Evolutionary conservation across 1,284 basidiomycete species (phyloP).

Genomic region (Kalmanozyma brasiliensis): DNA sequence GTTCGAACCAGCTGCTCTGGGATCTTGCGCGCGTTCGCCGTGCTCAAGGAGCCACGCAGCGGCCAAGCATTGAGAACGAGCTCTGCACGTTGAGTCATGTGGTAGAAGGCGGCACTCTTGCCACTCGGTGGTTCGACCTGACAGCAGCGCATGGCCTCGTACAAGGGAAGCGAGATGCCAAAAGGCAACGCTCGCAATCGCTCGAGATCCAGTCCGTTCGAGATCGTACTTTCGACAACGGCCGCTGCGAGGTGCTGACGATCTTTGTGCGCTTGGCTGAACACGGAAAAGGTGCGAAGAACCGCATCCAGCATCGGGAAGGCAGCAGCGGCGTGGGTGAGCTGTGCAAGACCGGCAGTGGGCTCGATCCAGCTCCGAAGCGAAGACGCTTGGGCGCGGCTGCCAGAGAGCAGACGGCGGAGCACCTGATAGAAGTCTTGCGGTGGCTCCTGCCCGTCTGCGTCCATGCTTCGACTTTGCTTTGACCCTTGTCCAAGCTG

Average conservation of each 20-base stretch:
- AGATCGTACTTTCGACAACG: conserved; percentile 75
- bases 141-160: conserved; percentile 83
- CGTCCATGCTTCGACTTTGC: neutral
- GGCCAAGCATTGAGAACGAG: conserved; percentile 69
- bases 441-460: conserved; percentile 2
- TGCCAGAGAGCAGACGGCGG: conserved; percentile 6
- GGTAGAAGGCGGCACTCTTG: conserved; percentile 79
- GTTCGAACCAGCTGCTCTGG: conserved; percentile 24
- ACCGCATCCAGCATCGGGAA: conserved; percentile 24
- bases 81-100: conserved; percentile 82
- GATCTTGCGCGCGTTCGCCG: conserved; percentile 9
- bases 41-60: conserved; percentile 18
- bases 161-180: conserved; percentile 80
- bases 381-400: neutral
- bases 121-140: conserved; percentile 79
- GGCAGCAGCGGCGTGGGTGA: neutral
- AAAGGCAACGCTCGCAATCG: conserved; percentile 73
- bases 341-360: neutral
- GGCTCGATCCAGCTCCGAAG: conserved; percentile 14
- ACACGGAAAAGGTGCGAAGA: conserved; percentile 12
- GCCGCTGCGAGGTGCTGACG: conserved; percentile 35
- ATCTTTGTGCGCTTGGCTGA: neutral
- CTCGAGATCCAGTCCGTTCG: conserved; percentile 71
- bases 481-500: no score
- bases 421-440: conserved; percentile 18